Base-by-base conservation (phyloP, 2,329 filamentous ascomycete genomes). In the Coccinonectria pachysandricola region DNA sequence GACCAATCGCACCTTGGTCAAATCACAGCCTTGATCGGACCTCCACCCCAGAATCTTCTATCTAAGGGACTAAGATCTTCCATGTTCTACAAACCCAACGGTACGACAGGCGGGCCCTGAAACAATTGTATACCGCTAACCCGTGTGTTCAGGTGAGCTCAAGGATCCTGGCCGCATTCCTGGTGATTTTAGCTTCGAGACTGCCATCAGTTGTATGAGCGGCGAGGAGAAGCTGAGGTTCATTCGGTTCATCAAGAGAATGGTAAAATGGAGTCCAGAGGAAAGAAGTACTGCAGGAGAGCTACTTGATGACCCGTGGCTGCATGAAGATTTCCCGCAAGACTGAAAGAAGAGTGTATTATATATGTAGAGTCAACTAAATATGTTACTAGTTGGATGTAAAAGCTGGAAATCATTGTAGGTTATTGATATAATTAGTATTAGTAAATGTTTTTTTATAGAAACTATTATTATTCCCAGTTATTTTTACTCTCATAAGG, bases 21-120 rank as follows among this genome's bases (percentile, higher is more conserved):
- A 23, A 38, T 40, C 6, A 21, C 24, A 8, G 19, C 32, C 0
- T 19, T 40, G 0, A 9, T 40, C 3, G 24, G 36, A 4, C 34
- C 11, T 15, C 28, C 31, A 2, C 26, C 34, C 3, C n/a, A 15
- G 7, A n/a, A 8, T 11, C 15, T 36, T n/a, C 8, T 34, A 5
- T 15, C 25, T 17, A 10, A 8, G 8, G 34, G 34, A 8, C 23
- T 14, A 20, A 34, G 34, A 12, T 34, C 31, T n/a, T 25, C 30
- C 21, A 33, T 30, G 13, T 33, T 35, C 18, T 35, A 33, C 12
- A 2, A 27, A 10, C 8, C 5, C 5, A 16, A 21, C 8, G 27
- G 33, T 35, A 20, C 6, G 32, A 11, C 3, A 18, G 9, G 4
- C n/a, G 4, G 3, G 5, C 16, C 11, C 2, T n/a, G n/a, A n/a